These are phyloP conservation scores for Tricholoma hemisulphureum DNA, from an alignment of 768 basidiomycete species.

Conservation along the genomic window DNA sequence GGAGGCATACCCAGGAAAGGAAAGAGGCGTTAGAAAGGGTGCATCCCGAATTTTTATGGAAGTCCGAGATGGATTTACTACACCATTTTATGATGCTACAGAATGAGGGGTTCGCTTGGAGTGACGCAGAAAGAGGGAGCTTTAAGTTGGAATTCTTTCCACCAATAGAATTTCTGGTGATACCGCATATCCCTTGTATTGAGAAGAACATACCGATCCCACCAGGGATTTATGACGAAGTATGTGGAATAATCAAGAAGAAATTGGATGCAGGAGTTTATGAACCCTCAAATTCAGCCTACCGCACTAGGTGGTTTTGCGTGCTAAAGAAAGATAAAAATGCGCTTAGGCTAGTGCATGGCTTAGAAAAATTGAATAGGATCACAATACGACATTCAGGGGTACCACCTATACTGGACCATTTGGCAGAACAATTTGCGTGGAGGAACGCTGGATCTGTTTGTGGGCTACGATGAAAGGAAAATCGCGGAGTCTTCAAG, in stretches of 20 bases:
- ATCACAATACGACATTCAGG: conserved; percentile 34
- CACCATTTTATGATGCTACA: too few species aligned
- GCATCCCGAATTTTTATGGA: neutral
- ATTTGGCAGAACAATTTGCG: neutral
- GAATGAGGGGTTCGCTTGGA: too few species aligned
- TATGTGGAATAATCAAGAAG: conserved; percentile 28
- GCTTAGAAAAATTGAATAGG: conserved; percentile 38
- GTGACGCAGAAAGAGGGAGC: too few species aligned
- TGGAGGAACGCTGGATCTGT: neutral
- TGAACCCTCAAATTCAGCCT: conserved; percentile 34
- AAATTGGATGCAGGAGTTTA: conserved; percentile 37
- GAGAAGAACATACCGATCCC: too few species aligned
- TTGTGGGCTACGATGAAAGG: neutral
- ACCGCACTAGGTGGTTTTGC: conserved; percentile 37
- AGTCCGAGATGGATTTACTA: neutral
- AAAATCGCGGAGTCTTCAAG: neutral
- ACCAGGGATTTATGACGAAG: conserved; percentile 10
- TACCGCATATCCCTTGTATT: too few species aligned
- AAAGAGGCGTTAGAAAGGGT: neutral
- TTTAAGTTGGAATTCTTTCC: too few species aligned
- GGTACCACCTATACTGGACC: neutral
- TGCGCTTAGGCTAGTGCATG: conserved; percentile 35
- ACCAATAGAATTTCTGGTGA: too few species aligned
- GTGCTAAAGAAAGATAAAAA: conserved; percentile 29
- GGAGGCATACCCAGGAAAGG: neutral